Conservation (phyloP, 192 early-diverging fungal species). For the Diversispora eburnea region DNA sequence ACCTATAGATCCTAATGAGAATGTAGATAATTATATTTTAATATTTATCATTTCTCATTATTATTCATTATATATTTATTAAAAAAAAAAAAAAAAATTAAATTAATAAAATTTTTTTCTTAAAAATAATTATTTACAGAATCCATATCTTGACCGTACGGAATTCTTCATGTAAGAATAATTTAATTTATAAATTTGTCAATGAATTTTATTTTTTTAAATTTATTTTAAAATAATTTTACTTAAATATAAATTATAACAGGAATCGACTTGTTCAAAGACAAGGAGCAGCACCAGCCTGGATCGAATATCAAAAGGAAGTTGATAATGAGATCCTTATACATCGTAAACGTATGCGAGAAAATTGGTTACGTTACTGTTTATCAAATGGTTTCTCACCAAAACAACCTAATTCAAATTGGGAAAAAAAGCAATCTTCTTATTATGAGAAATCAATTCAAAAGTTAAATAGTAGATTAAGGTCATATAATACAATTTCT, state of each 20-base stretch:
- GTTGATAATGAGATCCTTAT: constrained; percentile 23
- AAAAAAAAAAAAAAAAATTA: too few species aligned
- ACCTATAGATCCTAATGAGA: constrained; percentile 14
- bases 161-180: constrained; percentile 27
- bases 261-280: constrained; percentile 33
- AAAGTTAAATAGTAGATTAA: constrained; percentile 24
- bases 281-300: constrained; percentile 33
- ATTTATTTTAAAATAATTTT: neutral
- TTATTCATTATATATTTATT: too few species aligned
- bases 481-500: constrained; percentile 34
- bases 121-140: neutral
- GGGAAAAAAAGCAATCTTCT: neutral
- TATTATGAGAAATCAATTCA: constrained; percentile 25
- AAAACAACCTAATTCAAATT: neutral
- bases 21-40: neutral
- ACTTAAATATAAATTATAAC: neutral
- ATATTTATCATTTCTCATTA: too few species aligned
- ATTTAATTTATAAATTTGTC: neutral
- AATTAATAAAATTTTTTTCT: too few species aligned
- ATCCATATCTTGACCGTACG: constrained; percentile 33
- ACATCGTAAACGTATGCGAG: constrained; percentile 14
- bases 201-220: too few species aligned
- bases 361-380: constrained; percentile 6
- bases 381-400: neutral
- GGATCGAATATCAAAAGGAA: constrained; percentile 32